Percentiles rank a stretch among this genome's conserved stretches.
Evolutionary conservation across 2,329 filamentous ascomycete species (phyloP).

Genomic region (Ceratocystis colombiana): DNA sequence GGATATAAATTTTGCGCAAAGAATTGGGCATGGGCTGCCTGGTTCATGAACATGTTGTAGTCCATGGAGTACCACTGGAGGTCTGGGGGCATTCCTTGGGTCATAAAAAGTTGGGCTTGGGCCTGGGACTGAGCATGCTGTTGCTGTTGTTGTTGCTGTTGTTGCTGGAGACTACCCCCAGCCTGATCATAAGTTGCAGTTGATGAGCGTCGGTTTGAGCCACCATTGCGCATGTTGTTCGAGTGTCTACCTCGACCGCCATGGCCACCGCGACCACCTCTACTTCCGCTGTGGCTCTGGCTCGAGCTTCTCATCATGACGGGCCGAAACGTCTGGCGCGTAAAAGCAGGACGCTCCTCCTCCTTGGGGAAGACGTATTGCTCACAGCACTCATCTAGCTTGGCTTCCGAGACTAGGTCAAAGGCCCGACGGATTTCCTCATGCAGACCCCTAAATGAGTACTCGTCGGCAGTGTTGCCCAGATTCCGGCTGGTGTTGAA

Average conservation of each 20-base stretch:
- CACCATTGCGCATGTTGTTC: slow-evolving; percentile 36
- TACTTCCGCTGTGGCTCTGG: slow-evolving; percentile 44
- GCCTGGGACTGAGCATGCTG: slow-evolving; percentile 12
- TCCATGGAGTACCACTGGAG: slow-evolving; percentile 11
- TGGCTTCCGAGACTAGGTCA: slow-evolving; percentile 64
- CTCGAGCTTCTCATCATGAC: slow-evolving; percentile 52
- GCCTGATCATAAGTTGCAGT: slow-evolving; percentile 30
- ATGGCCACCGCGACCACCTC: slow-evolving; percentile 31
- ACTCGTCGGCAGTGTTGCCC: slow-evolving; percentile 93
- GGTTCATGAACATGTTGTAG: slow-evolving; percentile 12
- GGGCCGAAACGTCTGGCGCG: slow-evolving; percentile 47
- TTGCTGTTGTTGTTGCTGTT: slow-evolving; percentile 9
- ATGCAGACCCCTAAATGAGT: slow-evolving; percentile 84
- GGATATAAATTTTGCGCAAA: slow-evolving; percentile 8
- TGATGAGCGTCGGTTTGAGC: slow-evolving; percentile 43
- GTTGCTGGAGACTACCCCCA: slow-evolving; percentile 20
- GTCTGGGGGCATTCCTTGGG: slow-evolving; percentile 5
- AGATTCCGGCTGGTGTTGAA: slow-evolving; percentile 86
- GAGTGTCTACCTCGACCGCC: slow-evolving; percentile 42
- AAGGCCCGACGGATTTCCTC: slow-evolving; percentile 83
- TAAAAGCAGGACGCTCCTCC: slow-evolving; percentile 51
- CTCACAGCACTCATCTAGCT: slow-evolving; percentile 75
- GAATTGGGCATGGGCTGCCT: slow-evolving; percentile 6
- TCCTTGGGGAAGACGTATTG: slow-evolving; percentile 81
- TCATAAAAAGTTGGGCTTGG: slow-evolving; percentile 28